A percentile compares a stretch with the other conserved stretches of the same genome.
Evolutionary conservation across 257 asterid genomes (phyloP).

Genomic region (Ligustrum vulgare): DNA sequence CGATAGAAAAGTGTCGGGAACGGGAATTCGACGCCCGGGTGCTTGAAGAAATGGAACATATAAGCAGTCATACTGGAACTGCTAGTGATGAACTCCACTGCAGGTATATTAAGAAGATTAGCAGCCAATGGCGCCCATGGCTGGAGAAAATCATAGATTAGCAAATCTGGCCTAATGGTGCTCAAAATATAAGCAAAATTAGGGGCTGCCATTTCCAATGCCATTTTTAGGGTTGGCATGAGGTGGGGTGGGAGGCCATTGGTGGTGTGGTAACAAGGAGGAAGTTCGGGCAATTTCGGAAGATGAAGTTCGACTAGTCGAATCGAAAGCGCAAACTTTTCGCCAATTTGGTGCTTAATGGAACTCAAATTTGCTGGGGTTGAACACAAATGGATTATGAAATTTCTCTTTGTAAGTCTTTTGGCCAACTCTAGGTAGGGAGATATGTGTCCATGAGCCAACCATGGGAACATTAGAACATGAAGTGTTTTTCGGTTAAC

Average conservation of each 20-base stretch:
- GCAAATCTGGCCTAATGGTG: conserved; percentile 30
- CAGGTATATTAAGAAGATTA: conserved; percentile 21
- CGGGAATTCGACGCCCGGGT: conserved; percentile 16
- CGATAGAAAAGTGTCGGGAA: conserved; percentile 24
- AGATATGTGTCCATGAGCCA: conserved; percentile 45
- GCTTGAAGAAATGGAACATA: conserved; percentile 23
- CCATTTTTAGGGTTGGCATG: conserved; percentile 36
- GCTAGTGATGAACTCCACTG: conserved; percentile 42
- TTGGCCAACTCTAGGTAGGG: conserved; percentile 47
- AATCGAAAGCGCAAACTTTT: conserved; percentile 21
- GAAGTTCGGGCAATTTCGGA: conserved; percentile 34
- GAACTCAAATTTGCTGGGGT: conserved; percentile 41
- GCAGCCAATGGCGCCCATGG: conserved; percentile 51
- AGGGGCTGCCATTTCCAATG: conserved; percentile 35
- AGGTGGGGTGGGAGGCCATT: conserved; percentile 54
- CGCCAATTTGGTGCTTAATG: conserved; percentile 28
- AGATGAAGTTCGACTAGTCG: conserved; percentile 40
- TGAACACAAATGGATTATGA: conserved; percentile 42
- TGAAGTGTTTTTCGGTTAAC: neutral
- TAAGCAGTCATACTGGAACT: conserved; percentile 38
- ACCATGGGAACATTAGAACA: conserved; percentile 43
- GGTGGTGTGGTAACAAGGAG: conserved; percentile 46
- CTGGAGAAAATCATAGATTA: conserved; percentile 46
- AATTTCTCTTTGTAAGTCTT: conserved; percentile 31
- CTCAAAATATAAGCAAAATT: conserved; percentile 28